A percentile compares a stretch with the other conserved stretches of the same genome.
Evolutionary conservation across 2,329 filamentous ascomycete species (phyloP).

Genomic region (Diplodia mutila): DNA sequence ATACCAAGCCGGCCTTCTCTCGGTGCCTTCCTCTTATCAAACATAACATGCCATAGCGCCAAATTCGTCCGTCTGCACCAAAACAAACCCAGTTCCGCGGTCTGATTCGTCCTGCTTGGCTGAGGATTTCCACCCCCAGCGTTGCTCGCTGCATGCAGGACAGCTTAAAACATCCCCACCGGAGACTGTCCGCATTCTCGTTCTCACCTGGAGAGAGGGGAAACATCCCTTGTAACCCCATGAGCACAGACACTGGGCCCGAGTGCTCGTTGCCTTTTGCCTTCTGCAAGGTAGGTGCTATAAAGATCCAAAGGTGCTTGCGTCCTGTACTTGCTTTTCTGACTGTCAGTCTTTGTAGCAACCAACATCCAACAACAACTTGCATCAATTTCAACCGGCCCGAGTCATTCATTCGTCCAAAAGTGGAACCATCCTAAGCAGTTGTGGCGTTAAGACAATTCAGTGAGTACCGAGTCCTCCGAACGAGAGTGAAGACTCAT

Average conservation of each 20-base stretch:
- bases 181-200: slow-evolving; percentile 5
- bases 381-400: background rate
- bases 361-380: background rate
- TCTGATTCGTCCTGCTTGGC: background rate
- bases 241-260: background rate
- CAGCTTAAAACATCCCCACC: background rate
- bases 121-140: background rate
- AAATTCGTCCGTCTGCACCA: background rate
- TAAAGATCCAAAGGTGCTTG: background rate
- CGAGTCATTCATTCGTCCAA: background rate
- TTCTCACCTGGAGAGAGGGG: background rate
- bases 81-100: background rate
- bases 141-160: background rate
- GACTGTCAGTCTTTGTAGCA: background rate
- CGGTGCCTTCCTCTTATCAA: background rate
- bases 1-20: background rate
- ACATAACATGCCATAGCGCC: slow-evolving; percentile 1
- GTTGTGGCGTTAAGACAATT: no score
- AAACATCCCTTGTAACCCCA: background rate
- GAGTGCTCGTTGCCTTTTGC: background rate
- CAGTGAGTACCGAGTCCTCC: background rate
- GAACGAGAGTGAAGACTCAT: background rate
- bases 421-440: background rate
- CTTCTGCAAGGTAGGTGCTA: background rate
- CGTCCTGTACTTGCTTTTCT: background rate